Evolutionary conservation across 176 grass and related monocot genomes (phyloP), one percentile per base, ranked within the genome.

Genomic region (Bonia amplexicaulis): DNA sequence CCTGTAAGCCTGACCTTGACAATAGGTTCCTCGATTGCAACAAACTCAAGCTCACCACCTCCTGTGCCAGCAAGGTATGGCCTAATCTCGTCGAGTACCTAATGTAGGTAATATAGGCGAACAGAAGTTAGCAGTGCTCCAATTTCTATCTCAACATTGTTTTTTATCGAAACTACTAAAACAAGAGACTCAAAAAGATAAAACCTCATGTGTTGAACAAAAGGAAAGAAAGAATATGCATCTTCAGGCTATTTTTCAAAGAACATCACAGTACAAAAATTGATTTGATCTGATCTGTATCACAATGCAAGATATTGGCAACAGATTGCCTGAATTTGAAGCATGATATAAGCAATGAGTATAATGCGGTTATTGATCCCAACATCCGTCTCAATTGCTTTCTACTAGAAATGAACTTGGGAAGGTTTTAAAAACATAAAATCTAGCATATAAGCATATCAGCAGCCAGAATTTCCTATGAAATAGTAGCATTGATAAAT

Each of bases 1-100:
- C 96, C 96, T 1, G 91, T 94, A 29, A 99, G 91, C 27, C 93
- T 77, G 61, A 99, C 84, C 86, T 99, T 94, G 12, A 92, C 88
- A 15, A 98, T 98, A 48, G 96, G 91, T 41, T 92, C 96, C 64
- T 95, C 91, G 29, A 98, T 98, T 14, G 76, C 10, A n/a, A 96
- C 91, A 81, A 99, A 88, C 62, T 94, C 88, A 12, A 99, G 96
- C 40, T 99, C 89, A 54, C 96, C 93, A 33, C 96, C 96, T 23
- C 93, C 96, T 46, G 96, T 96, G 41, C 96, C 96, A 39, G 88
- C 71, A 80, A 98, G 93, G 88, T 96, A 99, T 26, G 96, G 96
- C 90, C 96, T 96, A 35, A 99, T 99, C 81, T 96, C 96, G 15
- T 94, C 86, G 37, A 99, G 96, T 40, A 99, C 96, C 96, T 99